These are phyloP conservation scores for Fraxinus americana DNA, from an alignment of 257 asterid genomes.

Conservation along the genomic window DNA sequence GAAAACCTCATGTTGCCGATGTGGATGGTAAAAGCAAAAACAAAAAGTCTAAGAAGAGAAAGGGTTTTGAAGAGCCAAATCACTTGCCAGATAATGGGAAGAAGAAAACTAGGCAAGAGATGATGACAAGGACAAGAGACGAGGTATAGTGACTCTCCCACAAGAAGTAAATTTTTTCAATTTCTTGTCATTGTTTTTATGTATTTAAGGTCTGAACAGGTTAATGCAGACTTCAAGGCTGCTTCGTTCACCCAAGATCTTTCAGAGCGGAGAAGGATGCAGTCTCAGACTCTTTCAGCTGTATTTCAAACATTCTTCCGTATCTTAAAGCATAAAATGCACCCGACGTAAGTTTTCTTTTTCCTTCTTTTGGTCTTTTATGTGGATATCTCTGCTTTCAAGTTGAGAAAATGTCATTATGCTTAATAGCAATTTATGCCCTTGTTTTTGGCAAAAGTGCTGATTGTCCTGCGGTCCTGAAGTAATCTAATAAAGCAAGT, in stretches of 20 bases:
- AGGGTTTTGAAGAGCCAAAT: constrained; percentile 60
- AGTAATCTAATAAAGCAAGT: neutral
- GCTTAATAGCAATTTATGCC: neutral
- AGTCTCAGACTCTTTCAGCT: constrained; percentile 76
- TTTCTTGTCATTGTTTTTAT: constrained; percentile 22
- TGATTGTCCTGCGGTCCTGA: neutral
- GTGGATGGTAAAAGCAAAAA: constrained; percentile 49
- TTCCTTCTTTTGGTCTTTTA: neutral
- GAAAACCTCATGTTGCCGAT: constrained; percentile 56
- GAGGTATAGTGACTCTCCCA: constrained; percentile 55
- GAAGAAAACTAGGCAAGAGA: constrained; percentile 67
- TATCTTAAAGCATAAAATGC: constrained; percentile 65
- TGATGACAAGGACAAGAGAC: constrained; percentile 72
- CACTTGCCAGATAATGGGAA: constrained; percentile 57
- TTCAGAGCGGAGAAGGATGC: constrained; percentile 75
- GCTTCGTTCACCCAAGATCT: constrained; percentile 83
- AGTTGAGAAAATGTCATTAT: neutral
- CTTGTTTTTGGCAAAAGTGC: neutral
- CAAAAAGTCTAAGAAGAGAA: constrained; percentile 67
- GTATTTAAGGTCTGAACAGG: constrained; percentile 51
- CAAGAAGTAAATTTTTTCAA: constrained; percentile 3
- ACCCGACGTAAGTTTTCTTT: constrained; percentile 47
- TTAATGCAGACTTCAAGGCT: constrained; percentile 78
- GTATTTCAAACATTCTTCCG: constrained; percentile 80
- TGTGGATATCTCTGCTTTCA: constrained; percentile 5